Evolutionary conservation across 768 basidiomycete genomes (phyloP).

Genomic region (Podaxis carcinomalis): DNA sequence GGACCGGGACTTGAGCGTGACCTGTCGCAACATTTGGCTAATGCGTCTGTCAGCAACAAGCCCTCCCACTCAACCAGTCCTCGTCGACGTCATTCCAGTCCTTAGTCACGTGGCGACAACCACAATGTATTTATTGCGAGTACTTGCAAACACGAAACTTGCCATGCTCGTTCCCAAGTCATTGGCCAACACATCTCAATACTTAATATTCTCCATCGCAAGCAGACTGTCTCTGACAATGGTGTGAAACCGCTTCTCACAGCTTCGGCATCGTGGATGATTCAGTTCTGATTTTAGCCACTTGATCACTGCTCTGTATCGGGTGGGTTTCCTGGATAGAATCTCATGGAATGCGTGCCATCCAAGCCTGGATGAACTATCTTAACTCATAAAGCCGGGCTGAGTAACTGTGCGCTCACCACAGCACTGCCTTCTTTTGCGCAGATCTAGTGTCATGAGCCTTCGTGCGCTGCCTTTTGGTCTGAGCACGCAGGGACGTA

Average conservation of each 20-base stretch:
- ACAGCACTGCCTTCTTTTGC: constrained; percentile 48
- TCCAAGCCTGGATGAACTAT: constrained; percentile 57
- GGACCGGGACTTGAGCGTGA: constrained; percentile 21
- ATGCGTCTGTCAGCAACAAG: background rate
- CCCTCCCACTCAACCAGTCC: background rate
- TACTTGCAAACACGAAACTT: background rate
- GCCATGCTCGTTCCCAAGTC: background rate
- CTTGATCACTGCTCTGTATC: constrained; percentile 43
- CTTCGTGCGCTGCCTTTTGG: constrained; percentile 29
- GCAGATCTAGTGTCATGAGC: constrained; percentile 35
- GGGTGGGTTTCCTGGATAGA: constrained; percentile 47
- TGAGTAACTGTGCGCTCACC: constrained; percentile 38
- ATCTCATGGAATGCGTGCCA: constrained; percentile 73
- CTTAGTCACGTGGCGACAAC: background rate
- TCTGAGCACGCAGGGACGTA: constrained; percentile 44
- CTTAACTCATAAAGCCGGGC: constrained; percentile 3
- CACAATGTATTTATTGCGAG: background rate
- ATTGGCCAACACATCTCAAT: constrained; percentile 1
- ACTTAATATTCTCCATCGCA: constrained; percentile 18
- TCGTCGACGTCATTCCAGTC: background rate
- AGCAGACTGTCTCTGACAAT: constrained; percentile 44
- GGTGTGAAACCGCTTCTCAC: constrained; percentile 38
- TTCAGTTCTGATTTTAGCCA: constrained; percentile 48
- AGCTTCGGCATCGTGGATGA: constrained; percentile 38
- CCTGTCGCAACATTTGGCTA: background rate